These are phyloP conservation scores for Cordyceps javanica DNA, from an alignment of 2,329 filamentous ascomycete genomes.

Conservation along the genomic window DNA sequence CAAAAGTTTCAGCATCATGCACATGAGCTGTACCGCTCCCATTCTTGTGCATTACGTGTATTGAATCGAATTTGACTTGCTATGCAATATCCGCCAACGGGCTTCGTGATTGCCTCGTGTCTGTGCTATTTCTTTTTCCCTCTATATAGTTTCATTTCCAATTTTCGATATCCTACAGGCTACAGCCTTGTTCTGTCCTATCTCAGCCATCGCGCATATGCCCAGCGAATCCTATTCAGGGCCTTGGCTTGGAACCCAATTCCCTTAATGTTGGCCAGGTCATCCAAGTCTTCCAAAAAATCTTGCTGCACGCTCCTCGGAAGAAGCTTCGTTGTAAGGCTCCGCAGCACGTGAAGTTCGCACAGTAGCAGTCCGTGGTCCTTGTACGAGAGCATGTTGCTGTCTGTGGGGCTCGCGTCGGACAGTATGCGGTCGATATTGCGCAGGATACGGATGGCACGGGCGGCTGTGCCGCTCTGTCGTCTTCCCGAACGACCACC, in stretches of 20 bases:
- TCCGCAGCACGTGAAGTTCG: conserved; percentile 78
- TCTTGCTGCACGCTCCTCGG: conserved; percentile 72
- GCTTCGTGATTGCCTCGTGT: background rate
- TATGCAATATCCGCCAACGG: background rate
- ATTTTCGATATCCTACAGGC: background rate
- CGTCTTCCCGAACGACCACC: conserved; percentile 64
- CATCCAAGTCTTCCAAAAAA: conserved; percentile 81
- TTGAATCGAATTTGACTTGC: background rate
- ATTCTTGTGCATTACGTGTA: background rate
- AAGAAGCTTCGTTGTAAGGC: conserved; percentile 53
- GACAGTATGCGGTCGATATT: conserved; percentile 81
- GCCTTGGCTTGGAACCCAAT: conserved; percentile 73
- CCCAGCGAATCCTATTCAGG: conserved; percentile 81
- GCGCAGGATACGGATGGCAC: conserved; percentile 70
- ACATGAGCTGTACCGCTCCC: background rate
- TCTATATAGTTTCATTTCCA: background rate
- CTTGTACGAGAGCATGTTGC: conserved; percentile 77
- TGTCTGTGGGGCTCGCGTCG: conserved; percentile 61
- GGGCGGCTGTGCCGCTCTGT: conserved; percentile 58
- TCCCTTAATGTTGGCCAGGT: conserved; percentile 77
- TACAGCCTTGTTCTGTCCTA: conserved; percentile 19
- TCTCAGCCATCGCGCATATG: conserved; percentile 71
- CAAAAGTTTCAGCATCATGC: background rate
- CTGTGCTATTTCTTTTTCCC: background rate
- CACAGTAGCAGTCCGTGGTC: conserved; percentile 87